These are phyloP conservation scores for Leccinum obscurum DNA, from an alignment of 768 basidiomycete species.

Conservation along the genomic window DNA sequence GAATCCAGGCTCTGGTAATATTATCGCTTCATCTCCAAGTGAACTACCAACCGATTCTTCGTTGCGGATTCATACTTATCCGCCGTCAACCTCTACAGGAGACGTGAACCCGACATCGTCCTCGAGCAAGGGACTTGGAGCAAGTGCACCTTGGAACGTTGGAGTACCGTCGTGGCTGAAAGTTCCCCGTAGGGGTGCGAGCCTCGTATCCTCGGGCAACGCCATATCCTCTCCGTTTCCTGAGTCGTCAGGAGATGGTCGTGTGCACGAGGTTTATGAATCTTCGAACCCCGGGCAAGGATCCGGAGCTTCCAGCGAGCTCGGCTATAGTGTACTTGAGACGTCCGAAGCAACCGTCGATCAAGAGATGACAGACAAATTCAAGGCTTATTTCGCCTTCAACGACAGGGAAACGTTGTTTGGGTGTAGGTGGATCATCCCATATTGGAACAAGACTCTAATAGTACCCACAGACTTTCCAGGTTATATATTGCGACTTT, in stretches of 20 bases:
- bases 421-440: constrained; percentile 65
- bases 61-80: constrained; percentile 70
- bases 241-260: constrained; percentile 30
- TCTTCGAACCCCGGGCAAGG: constrained; percentile 19
- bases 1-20: constrained; percentile 16
- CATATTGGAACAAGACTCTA: constrained; percentile 1
- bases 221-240: constrained; percentile 21
- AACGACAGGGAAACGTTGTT: constrained; percentile 84
- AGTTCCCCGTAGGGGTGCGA: constrained; percentile 40
- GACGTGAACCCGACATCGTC: constrained; percentile 39
- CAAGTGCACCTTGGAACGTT: constrained; percentile 51
- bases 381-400: constrained; percentile 79
- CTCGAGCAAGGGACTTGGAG: constrained; percentile 45
- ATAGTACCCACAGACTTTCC: constrained; percentile 70
- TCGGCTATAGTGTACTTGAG: constrained; percentile 83
- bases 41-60: constrained; percentile 28
- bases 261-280: constrained; percentile 60
- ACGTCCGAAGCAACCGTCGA: constrained; percentile 65
- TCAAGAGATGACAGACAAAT: constrained; percentile 68
- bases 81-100: constrained; percentile 62
- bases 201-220: constrained; percentile 35
- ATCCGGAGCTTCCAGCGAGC: constrained; percentile 47
- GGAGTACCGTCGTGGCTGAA: constrained; percentile 75
- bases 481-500: constrained; percentile 83
- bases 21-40: constrained; percentile 7